Evolutionary conservation across 2,329 filamentous ascomycete species (phyloP), one percentile per base, ranked within the genome.

Genomic region (Trichoderma afroharzianum): DNA sequence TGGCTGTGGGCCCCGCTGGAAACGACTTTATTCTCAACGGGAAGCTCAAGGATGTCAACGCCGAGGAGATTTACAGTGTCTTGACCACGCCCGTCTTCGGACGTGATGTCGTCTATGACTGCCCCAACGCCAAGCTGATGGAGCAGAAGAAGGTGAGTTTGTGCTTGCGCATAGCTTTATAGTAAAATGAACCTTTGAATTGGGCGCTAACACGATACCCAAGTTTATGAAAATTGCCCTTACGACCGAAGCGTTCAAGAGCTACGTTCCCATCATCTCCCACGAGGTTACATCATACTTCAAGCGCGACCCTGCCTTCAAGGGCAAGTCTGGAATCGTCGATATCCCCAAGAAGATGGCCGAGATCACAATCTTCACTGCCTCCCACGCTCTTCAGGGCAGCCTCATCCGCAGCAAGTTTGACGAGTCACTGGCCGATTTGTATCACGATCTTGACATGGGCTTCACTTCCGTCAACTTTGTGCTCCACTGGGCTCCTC

Each of bases 1-100:
- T 97, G 57, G 94, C 90, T 76, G 84, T 97, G 73, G 93, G 94
- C 70, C 90, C 92, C 43, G 88, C 91, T 75, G 94, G 94, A 75
- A 97, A 97, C 81, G 93, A 97, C 76, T 97, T 97, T 81, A 94
- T 97, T 76, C 86, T 97, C 75, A 97, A 97, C 80, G 94, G 93
- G 79, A 97, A 96, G 85, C 87, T 94, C 77, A 93, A 92, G 83
- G 94, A 97, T 78, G 91, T 97, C 77, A 94, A 92, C 79, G 94
- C 94, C 43, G 94, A 97, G 82, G 94, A 97, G 78, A 93, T 97
- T 74, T 97, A 97, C 83, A 91, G 89, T 70, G 91, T 93, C 70
- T 86, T 97, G 73, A 90, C 88, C 7, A 90, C 88, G 26, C 88
- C 88, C 28, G 88, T 90, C 62, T 97, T 97, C 79, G 94, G 94